Percentiles rank a stretch among this genome's conserved stretches.
phyloP scores from a whole-genome alignment of 1,284 basidiomycete genomes.

The Cronartium ribicola region DNA sequence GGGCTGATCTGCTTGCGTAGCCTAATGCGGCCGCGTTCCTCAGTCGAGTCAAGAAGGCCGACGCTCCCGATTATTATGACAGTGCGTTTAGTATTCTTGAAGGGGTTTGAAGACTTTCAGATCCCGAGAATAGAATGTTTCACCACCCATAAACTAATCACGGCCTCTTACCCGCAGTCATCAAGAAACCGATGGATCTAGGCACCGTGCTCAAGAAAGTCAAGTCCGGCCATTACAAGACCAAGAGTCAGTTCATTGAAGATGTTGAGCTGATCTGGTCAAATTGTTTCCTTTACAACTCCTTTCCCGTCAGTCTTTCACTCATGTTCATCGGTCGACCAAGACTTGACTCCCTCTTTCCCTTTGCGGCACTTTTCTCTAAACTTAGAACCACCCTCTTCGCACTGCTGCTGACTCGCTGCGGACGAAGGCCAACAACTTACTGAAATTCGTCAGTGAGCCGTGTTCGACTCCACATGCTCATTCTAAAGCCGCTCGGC shows the following conservation, averaged over 20 bases:
- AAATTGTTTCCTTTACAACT: conserved; percentile 90
- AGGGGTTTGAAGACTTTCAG: conserved; percentile 5
- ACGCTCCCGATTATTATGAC: conserved; percentile 84
- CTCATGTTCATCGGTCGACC: conserved; percentile 6
- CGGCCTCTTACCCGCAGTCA: conserved; percentile 59
- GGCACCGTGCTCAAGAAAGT: conserved; percentile 87
- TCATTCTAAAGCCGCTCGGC: not conserved
- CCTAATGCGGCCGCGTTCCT: conserved; percentile 82
- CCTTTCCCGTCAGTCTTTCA: conserved; percentile 62
- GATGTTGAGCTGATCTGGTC: conserved; percentile 96
- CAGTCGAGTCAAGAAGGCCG: conserved; percentile 77
- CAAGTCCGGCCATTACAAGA: conserved; percentile 84
- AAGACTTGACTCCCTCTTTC: not conserved
- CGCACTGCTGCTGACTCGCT: conserved; percentile 35
- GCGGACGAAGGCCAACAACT: conserved; percentile 28
- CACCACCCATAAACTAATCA: not conserved
- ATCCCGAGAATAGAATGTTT: conserved; percentile 14
- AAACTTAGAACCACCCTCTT: conserved; percentile 26
- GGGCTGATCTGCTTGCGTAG: conserved; percentile 61
- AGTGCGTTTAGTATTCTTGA: conserved; percentile 55
- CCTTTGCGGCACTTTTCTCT: not conserved
- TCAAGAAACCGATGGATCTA: conserved; percentile 88
- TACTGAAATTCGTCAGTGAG: conserved; percentile 39
- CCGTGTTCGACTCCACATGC: not conserved
- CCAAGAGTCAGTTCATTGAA: conserved; percentile 83